Evolutionary conservation across 345 rosid genomes (phyloP).

Genomic region (Melaleuca quinquenervia): DNA sequence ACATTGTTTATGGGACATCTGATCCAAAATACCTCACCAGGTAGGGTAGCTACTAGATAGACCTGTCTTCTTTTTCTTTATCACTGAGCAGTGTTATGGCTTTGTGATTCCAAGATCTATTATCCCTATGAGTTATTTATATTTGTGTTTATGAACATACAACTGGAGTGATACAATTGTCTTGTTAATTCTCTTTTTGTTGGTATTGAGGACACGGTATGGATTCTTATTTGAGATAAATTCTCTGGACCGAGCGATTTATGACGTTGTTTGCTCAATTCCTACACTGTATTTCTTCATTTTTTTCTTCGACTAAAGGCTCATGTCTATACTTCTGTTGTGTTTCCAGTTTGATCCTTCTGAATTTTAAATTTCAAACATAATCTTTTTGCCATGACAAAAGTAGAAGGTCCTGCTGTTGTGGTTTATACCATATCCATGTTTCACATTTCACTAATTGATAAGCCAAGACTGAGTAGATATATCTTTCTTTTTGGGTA

Average conservation of each 20-base stretch:
- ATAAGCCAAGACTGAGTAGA: background rate
- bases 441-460: background rate
- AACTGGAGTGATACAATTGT: background rate
- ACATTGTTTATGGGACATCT: constrained; percentile 72
- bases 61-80: background rate
- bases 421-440: background rate
- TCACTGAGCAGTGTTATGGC: background rate
- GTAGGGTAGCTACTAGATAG: constrained; percentile 20
- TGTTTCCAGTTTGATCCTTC: background rate
- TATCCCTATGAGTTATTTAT: background rate
- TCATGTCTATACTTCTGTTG: background rate
- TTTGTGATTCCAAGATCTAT: background rate
- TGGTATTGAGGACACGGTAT: background rate
- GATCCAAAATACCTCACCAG: constrained; percentile 78
- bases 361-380: background rate
- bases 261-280: background rate
- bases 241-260: background rate
- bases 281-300: background rate
- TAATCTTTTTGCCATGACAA: background rate
- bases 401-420: background rate
- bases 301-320: background rate
- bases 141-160: background rate
- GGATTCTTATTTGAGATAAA: background rate
- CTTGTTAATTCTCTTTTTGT: background rate
- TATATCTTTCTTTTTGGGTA: background rate